Evolutionary conservation across 139 green algal species (phyloP), one percentile per base, ranked within the genome.

Genomic region (Zygnema cylindricum): DNA sequence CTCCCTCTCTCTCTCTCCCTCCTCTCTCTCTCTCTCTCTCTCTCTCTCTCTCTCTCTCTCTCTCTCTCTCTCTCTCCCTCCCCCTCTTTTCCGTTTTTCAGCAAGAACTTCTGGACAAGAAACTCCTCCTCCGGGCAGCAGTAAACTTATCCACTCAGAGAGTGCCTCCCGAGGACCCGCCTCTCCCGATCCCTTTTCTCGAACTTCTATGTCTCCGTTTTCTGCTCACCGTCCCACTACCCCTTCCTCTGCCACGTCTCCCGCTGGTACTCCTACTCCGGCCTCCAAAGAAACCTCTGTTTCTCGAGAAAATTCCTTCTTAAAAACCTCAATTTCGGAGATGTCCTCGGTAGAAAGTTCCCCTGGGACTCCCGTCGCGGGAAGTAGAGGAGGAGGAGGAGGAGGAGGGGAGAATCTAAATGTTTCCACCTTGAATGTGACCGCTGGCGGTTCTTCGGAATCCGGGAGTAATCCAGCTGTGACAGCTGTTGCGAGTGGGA

Each of bases 71-170:
- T 63, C 7, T 25, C 49, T 63, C 49, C 49, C 7, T 63, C 49
- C 7, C 7, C 16, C 16, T 63, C 49, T 63, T 63, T 63, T 63
- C 49, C 16, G 49, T 63, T 16, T 63, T 63, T 63, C 49, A 63
- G 49, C 49, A 63, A 63, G 49, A 16, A 25, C 49, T 63, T 79
- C 71, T 23, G 71, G 71, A 11, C 36, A 41, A 11, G 71, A 79
- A 43, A 79, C 71, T 7, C 71, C 71, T 7, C 71, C 71, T 25
- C 71, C 71, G 3, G 38, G 36, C 71, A 79, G 71, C 71, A 79
- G 71, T 16, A 41, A 43, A 41, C 71, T 79, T 43, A n/a, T 16
- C 36, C 16, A 79, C 38, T 41, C 71, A 23, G 71, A 79, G 71
- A 40, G 7, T n/a, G 71, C 71, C 16, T 79, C 71, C 3, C 3